Evolutionary conservation across 306 rosid species (phyloP).

Genomic region (Prunus salicina): DNA sequence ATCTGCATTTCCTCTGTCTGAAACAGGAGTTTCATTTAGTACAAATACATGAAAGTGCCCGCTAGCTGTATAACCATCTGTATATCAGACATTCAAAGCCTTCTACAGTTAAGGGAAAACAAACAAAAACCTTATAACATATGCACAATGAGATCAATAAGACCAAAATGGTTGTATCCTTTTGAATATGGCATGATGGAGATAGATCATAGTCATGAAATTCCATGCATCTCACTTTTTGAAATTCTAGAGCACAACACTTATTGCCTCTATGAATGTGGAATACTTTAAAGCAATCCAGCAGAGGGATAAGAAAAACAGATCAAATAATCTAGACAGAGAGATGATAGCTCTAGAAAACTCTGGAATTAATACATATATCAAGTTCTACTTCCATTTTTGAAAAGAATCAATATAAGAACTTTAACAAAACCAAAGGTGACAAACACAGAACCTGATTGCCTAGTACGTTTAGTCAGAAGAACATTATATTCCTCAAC

Average conservation of each 20-base stretch:
- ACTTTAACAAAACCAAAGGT: background rate
- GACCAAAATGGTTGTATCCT: background rate
- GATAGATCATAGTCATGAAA: background rate
- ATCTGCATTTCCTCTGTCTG: constrained; percentile 46
- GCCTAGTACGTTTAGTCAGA: constrained; percentile 28
- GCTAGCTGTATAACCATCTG: background rate
- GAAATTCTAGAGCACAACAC: background rate
- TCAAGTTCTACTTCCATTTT: background rate
- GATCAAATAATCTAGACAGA: background rate
- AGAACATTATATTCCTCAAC: constrained; percentile 12
- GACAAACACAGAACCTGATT: background rate
- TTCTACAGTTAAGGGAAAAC: background rate
- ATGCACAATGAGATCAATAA: background rate
- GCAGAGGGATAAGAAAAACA: background rate
- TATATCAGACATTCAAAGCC: background rate
- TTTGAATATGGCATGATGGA: background rate
- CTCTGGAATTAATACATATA: background rate
- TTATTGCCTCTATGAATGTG: background rate
- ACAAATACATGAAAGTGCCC: background rate
- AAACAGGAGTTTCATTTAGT: constrained; percentile 9
- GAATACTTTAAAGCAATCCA: background rate
- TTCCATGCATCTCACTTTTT: background rate
- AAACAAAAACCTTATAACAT: background rate
- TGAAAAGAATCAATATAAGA: background rate
- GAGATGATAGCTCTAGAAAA: background rate